phyloP scores from a whole-genome alignment of 495 filamentous ascomycete species.

The Pyrenula aspistea region DNA sequence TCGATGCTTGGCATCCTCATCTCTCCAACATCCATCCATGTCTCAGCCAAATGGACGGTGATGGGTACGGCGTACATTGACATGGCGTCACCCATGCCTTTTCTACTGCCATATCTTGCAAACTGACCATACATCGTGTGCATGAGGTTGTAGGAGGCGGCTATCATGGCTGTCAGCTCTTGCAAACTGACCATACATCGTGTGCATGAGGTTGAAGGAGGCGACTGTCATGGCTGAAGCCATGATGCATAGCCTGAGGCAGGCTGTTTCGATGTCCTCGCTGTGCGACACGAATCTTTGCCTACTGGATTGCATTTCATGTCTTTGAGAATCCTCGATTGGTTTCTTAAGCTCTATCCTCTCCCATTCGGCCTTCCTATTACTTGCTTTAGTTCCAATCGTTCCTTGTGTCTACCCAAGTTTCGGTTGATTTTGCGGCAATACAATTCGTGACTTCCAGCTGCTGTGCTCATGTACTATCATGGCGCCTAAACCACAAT shows the following conservation, averaged over 20 bases:
- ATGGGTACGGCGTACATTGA: not conserved
- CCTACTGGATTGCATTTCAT: not conserved
- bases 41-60: not conserved
- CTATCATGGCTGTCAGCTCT: not conserved
- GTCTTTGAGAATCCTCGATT: not conserved
- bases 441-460: not conserved
- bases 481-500: not conserved
- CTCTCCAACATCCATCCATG: not conserved
- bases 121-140: not conserved
- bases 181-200: not conserved
- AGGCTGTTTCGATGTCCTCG: not conserved
- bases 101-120: not conserved
- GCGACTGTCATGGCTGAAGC: not conserved
- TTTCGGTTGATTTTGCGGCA: not conserved
- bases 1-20: not conserved
- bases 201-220: not conserved
- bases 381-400: no score
- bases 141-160: not conserved
- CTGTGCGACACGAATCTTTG: not conserved
- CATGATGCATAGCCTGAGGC: not conserved
- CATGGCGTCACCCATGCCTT: not conserved
- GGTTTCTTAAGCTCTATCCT: not conserved
- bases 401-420: not conserved
- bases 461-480: not conserved
- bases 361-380: not conserved